Conservation (phyloP, 208 protist genomes). For the Trypanosoma rangeli region DNA sequence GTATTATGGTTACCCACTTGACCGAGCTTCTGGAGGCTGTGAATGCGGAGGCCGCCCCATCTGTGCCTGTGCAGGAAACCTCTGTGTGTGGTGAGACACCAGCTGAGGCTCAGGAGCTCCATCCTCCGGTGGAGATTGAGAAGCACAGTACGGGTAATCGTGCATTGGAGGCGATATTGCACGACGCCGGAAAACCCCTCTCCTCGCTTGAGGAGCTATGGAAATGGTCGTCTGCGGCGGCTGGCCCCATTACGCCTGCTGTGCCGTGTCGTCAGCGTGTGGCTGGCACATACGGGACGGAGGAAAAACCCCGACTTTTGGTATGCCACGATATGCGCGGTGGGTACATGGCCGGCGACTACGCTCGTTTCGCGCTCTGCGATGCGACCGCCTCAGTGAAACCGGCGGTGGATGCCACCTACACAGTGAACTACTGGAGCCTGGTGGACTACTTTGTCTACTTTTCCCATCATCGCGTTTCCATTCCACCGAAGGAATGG, state of each 20-base stretch:
- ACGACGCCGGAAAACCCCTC: constrained; percentile 20
- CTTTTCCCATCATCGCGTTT: constrained; percentile 85
- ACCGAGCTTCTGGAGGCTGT: constrained; percentile 35
- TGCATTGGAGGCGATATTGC: constrained; percentile 22
- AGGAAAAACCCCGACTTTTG: constrained; percentile 43
- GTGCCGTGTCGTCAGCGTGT: constrained; percentile 23
- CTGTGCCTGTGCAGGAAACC: background rate
- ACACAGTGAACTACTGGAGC: constrained; percentile 77
- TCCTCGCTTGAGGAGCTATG: constrained; percentile 16
- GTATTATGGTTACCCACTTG: constrained; percentile 39
- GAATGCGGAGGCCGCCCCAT: background rate
- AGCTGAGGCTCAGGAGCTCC: background rate
- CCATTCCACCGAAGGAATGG: constrained; percentile 83
- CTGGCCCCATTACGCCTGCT: constrained; percentile 17
- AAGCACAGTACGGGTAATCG: background rate
- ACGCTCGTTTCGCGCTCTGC: constrained; percentile 33
- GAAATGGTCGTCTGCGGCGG: constrained; percentile 3
- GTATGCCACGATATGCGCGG: constrained; percentile 86
- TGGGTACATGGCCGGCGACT: constrained; percentile 55
- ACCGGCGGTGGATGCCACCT: constrained; percentile 32
- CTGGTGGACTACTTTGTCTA: constrained; percentile 85
- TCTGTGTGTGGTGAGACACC: background rate
- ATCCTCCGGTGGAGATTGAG: background rate
- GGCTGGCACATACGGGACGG: background rate
- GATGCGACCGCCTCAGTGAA: background rate